Evolutionary conservation across 495 filamentous ascomycete genomes (phyloP).

Genomic region (Aspergillus saccharolyticus): DNA sequence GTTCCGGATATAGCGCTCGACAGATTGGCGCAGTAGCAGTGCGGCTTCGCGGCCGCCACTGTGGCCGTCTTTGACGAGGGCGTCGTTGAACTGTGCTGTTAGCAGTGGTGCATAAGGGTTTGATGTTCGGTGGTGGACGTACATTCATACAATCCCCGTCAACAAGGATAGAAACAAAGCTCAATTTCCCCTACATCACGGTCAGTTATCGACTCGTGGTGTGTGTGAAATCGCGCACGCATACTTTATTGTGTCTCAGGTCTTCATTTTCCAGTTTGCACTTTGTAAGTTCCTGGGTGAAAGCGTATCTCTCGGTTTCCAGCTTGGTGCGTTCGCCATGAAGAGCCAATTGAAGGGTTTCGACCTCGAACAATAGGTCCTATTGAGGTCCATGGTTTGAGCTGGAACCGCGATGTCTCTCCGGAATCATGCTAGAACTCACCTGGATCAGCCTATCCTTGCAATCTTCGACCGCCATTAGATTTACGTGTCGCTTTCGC

Average conservation of each 20-base stretch:
- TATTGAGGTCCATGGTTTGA: neutral
- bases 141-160: constrained; percentile 34
- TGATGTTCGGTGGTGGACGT: neutral
- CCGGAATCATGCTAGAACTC: neutral
- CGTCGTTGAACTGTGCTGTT: constrained; percentile 16
- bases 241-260: constrained; percentile 17
- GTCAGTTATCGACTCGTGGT: neutral
- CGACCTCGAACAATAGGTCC: constrained; percentile 13
- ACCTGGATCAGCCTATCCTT: constrained; percentile 10
- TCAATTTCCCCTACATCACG: constrained; percentile 15
- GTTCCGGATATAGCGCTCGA: constrained; percentile 7
- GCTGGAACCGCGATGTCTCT: neutral
- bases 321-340: constrained; percentile 7
- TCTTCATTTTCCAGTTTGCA: constrained; percentile 5
- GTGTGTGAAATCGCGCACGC: neutral
- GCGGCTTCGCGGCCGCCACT: constrained; percentile 24
- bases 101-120: neutral
- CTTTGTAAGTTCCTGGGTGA: constrained; percentile 3
- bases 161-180: constrained; percentile 26
- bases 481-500: neutral
- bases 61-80: constrained; percentile 18
- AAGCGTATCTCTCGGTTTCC: constrained; percentile 3
- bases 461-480: constrained; percentile 6
- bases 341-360: constrained; percentile 10
- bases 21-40: constrained; percentile 11